phyloP scores from a whole-genome alignment of 192 early-diverging fungal species.

The Linnemannia elongata region DNA sequence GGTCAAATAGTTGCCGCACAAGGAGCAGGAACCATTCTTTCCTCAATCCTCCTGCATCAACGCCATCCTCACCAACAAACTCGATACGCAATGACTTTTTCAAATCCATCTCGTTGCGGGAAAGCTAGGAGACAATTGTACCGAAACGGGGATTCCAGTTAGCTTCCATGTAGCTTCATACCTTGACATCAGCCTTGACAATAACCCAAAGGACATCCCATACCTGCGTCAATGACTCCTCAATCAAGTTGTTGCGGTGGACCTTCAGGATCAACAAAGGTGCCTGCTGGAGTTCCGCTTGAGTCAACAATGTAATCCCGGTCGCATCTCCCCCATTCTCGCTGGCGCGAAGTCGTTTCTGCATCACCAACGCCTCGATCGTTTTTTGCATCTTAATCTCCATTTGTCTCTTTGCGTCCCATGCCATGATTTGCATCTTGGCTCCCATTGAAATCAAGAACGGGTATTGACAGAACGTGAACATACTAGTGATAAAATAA shows the following conservation, averaged over 20 bases:
- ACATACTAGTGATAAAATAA: slow-evolving; percentile 60
- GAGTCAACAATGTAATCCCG: slow-evolving; percentile 24
- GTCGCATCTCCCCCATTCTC: slow-evolving; percentile 29
- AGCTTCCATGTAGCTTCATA: not conserved
- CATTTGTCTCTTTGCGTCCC: slow-evolving; percentile 83
- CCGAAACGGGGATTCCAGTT: not conserved
- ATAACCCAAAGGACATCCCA: not conserved
- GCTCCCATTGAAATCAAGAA: slow-evolving; percentile 81
- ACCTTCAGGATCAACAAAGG: slow-evolving; percentile 74
- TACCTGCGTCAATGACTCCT: slow-evolving; percentile 81
- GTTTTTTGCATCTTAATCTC: slow-evolving; percentile 73
- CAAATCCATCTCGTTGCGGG: slow-evolving; percentile 81
- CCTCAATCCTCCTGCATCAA: slow-evolving; percentile 96
- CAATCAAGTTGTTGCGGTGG: slow-evolving; percentile 75
- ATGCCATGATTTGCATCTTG: slow-evolving; percentile 83
- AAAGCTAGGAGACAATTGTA: slow-evolving; percentile 60
- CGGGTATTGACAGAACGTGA: slow-evolving; percentile 89
- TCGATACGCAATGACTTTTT: slow-evolving; percentile 94
- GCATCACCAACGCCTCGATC: slow-evolving; percentile 36
- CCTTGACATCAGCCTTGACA: not conserved
- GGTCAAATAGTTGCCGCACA: slow-evolving; percentile 92
- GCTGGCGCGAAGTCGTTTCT: slow-evolving; percentile 22
- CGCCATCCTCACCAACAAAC: slow-evolving; percentile 94
- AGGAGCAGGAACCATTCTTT: slow-evolving; percentile 99
- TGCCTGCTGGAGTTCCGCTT: slow-evolving; percentile 50